Evolutionary conservation across 495 filamentous ascomycete genomes (phyloP).

Genomic region (Acidomyces sp.): DNA sequence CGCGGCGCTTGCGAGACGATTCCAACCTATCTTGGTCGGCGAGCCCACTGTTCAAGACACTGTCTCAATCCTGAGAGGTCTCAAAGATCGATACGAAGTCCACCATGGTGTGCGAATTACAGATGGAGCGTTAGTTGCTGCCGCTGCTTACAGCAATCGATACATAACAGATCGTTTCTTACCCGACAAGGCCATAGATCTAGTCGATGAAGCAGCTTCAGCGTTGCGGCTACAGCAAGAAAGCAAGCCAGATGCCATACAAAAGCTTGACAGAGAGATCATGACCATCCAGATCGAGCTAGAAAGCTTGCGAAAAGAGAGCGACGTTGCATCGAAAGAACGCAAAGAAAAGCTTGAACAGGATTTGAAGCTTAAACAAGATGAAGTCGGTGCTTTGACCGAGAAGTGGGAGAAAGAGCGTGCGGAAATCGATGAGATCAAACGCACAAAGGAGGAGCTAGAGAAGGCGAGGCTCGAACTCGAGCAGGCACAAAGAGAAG

Average conservation of each 20-base stretch:
- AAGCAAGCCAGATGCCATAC: slow-evolving; percentile 87
- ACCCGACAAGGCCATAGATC: slow-evolving; percentile 91
- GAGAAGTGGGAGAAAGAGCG: slow-evolving; percentile 85
- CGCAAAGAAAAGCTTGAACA: slow-evolving; percentile 73
- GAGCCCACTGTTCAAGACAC: slow-evolving; percentile 87
- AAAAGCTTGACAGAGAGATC: slow-evolving; percentile 80
- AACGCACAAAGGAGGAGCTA: slow-evolving; percentile 69
- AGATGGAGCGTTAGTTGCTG: slow-evolving; percentile 81
- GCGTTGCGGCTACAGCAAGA: slow-evolving; percentile 86
- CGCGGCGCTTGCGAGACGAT: slow-evolving; percentile 78
- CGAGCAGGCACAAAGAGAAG: slow-evolving; percentile 74
- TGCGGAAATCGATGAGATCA: slow-evolving; percentile 68
- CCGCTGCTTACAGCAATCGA: slow-evolving; percentile 81
- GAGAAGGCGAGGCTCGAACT: slow-evolving; percentile 76
- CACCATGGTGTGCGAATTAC: slow-evolving; percentile 92
- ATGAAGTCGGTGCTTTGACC: slow-evolving; percentile 51
- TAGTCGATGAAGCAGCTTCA: slow-evolving; percentile 92
- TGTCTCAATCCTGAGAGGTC: slow-evolving; percentile 88
- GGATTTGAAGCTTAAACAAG: slow-evolving; percentile 59
- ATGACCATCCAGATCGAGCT: slow-evolving; percentile 97
- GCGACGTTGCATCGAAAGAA: slow-evolving; percentile 73
- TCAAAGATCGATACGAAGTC: slow-evolving; percentile 94
- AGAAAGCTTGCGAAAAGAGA: slow-evolving; percentile 90
- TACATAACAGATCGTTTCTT: slow-evolving; percentile 95
- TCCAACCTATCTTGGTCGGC: slow-evolving; percentile 81